Evolutionary conservation across 1,284 basidiomycete species (phyloP).

Genomic region (Abortiporus biennis): DNA sequence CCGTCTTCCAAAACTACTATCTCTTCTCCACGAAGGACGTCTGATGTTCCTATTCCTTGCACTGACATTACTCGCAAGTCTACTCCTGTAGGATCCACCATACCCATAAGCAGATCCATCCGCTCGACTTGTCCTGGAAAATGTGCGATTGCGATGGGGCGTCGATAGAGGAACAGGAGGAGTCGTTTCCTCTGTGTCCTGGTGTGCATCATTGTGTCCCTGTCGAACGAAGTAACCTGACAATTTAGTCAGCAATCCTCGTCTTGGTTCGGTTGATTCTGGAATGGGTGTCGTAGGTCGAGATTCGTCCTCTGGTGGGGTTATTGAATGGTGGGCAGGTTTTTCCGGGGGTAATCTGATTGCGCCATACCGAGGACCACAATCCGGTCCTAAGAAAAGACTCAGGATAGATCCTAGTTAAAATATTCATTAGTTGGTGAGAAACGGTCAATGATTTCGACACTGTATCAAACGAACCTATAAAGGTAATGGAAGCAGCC

Average conservation of each 20-base stretch:
- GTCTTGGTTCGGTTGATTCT: conserved; percentile 20
- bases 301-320: conserved; percentile 58
- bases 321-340: conserved; percentile 30
- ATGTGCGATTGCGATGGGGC: conserved; percentile 38
- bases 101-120: conserved; percentile 82
- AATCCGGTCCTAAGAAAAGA: conserved; percentile 87
- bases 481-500: conserved; percentile 69
- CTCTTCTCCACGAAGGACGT: no score
- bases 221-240: conserved; percentile 52
- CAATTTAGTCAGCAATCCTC: conserved; percentile 38
- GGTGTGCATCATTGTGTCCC: conserved; percentile 34
- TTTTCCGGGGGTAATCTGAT: conserved; percentile 81
- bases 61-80: conserved; percentile 45
- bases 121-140: conserved; percentile 48
- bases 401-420: conserved; percentile 72
- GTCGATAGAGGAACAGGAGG: conserved; percentile 41
- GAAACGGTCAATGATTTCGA: conserved; percentile 3
- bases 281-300: conserved; percentile 31
- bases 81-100: conserved; percentile 44
- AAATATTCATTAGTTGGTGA: conserved; percentile 7
- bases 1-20: no score
- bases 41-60: conserved; percentile 34
- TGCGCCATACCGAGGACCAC: conserved; percentile 79
- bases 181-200: conserved; percentile 18
- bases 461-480: conserved; percentile 36